Percentiles rank a stretch among this genome's conserved stretches.
Conservation (phyloP, 2,329 filamentous ascomycete species). For the Neonectria coccinea region DNA sequence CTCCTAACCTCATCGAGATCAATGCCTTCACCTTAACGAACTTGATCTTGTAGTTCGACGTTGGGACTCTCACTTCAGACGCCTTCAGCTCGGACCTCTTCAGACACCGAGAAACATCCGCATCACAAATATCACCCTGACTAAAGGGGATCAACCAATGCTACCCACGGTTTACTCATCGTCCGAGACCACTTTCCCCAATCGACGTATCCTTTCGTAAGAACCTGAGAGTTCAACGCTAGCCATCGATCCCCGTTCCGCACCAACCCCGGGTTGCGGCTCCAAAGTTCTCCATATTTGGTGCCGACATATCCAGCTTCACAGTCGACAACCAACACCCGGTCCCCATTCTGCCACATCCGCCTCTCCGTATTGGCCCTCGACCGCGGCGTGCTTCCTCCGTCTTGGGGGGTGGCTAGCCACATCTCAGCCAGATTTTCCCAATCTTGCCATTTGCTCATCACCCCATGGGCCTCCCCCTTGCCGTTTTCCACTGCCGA, state of each 20-base stretch:
- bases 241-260: constrained; percentile 24
- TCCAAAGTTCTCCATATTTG: constrained; percentile 29
- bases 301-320: constrained; percentile 40
- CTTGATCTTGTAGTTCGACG: neutral
- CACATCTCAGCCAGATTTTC: neutral
- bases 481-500: constrained; percentile 4
- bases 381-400: constrained; percentile 13
- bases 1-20: neutral
- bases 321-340: constrained; percentile 23
- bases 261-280: constrained; percentile 19
- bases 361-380: constrained; percentile 30
- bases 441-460: neutral
- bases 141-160: constrained; percentile 9
- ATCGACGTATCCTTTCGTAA: constrained; percentile 16
- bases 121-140: neutral
- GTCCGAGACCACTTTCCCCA: constrained; percentile 4
- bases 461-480: neutral
- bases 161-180: constrained; percentile 33
- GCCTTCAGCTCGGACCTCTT: neutral
- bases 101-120: neutral
- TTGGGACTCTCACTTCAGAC: neutral
- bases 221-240: neutral
- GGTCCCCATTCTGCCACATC: constrained; percentile 29
- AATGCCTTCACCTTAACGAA: neutral
- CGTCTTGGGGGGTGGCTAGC: constrained; percentile 32